These are phyloP conservation scores for Coelastrella sp. DNA, from an alignment of 139 green algal species.

Conservation along the genomic window DNA sequence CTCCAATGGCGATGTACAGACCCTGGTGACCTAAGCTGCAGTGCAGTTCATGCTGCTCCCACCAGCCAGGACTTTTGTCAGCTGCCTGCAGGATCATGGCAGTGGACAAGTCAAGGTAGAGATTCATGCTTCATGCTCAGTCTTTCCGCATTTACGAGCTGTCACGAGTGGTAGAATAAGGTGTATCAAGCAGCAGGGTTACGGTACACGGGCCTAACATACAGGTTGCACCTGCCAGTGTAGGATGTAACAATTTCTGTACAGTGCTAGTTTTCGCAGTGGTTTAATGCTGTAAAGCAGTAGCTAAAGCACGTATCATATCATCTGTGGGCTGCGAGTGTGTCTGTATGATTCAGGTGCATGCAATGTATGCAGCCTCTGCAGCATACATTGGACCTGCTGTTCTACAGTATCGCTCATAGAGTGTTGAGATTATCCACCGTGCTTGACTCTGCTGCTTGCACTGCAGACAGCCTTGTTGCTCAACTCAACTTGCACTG, in stretches of 20 bases:
- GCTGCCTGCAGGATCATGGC: neutral
- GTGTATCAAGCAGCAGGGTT: neutral
- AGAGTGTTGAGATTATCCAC: neutral
- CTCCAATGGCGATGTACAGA: neutral
- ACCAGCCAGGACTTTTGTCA: neutral
- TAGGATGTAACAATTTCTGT: no score
- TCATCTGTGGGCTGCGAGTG: no score
- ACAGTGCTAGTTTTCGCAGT: no score
- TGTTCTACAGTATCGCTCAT: neutral
- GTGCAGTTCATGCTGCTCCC: neutral
- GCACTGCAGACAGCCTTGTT: neutral
- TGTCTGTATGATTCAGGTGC: no score
- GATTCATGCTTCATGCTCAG: no score
- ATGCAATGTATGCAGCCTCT: no score
- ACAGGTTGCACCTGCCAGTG: no score
- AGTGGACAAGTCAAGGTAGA: neutral
- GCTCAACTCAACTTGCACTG: neutral
- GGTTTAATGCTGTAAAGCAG: no score
- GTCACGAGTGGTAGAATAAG: no score
- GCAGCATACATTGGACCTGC: neutral
- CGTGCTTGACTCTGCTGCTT: neutral
- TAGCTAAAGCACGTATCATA: no score
- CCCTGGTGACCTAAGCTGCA: neutral
- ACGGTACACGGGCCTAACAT: no score
- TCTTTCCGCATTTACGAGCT: no score